Base-by-base conservation (phyloP, 2,329 filamentous ascomycete genomes). In the Colletotrichum salicis region DNA sequence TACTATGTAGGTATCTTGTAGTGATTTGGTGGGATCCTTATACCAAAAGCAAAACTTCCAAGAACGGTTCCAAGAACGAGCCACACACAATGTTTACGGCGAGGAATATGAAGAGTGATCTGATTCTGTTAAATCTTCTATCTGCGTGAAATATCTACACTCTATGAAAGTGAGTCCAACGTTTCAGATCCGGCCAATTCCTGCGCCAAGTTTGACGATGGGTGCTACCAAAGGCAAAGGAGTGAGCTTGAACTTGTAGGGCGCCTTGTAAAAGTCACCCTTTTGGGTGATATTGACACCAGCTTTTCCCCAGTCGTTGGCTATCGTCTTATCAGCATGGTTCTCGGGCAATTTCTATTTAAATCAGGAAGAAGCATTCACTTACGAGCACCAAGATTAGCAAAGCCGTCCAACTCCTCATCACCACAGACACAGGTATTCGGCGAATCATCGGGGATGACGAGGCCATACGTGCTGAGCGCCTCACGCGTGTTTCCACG, bases 371-470 rank as follows among this genome's bases (percentile, higher is more conserved):
- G 27, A 29, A 0, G 24, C 2, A 11, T 12, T 1, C 4, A 83
- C 85, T 77, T 78, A 87, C 86, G 82, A 3, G 86, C 84, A 29
- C 87, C 87, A 19, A 88, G 78, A 71, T 89, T 89, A 4, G 85
- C 86, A 75, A 81, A 89, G 0, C 87, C 87, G 73, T 89, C 87
- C 31, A 88, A 79, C 76, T 89, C 87, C 74, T 84, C 83, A 59
- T 89, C 87, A 1, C 87, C 87, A 12, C 86, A 86, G 1, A 83
- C 81, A 70, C 83, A 84, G 0, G 86, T 88, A 70, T 89, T 89
- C 0, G 87, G 87, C 55, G 84, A 86, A 71, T 89, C 87, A 57
- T 84, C 80, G 0, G 87, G 87, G n/a, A 89, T 86, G 1, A 89
- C 87, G 0, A 88, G 79, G 0, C 87, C 87, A 63, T 89, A 88